Evolutionary conservation across 2,329 filamentous ascomycete species (phyloP).

Genomic region (Colletotrichum kahawae): DNA sequence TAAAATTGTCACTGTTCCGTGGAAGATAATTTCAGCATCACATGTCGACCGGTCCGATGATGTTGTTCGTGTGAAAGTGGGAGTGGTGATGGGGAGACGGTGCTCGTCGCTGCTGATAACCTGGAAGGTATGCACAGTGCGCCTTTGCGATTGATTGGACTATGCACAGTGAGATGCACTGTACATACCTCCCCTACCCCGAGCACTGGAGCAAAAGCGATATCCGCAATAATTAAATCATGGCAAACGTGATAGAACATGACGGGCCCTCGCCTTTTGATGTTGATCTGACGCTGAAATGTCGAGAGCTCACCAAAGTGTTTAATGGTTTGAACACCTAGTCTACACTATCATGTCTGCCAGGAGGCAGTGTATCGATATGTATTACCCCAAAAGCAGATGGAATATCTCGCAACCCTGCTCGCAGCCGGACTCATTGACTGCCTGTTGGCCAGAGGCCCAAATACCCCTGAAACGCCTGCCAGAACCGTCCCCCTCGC

Average conservation of each 20-base stretch:
- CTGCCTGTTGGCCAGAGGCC: slow-evolving; percentile 11
- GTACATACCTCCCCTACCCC: background rate
- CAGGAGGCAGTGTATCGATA: background rate
- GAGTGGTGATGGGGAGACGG: background rate
- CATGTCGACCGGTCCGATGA: background rate
- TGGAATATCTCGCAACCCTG: slow-evolving; percentile 15
- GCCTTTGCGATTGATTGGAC: too few relatives aligned
- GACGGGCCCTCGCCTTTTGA: background rate
- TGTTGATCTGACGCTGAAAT: background rate
- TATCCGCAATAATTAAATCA: background rate
- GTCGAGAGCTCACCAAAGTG: background rate
- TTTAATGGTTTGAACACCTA: background rate
- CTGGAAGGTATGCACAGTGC: background rate
- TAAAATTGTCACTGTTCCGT: background rate
- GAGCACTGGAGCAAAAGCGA: background rate
- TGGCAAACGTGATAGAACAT: too few relatives aligned
- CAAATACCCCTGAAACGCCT: slow-evolving; percentile 17
- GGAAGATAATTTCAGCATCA: background rate
- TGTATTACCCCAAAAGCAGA: slow-evolving; percentile 15
- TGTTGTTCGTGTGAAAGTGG: background rate
- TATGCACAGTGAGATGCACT: fast-evolving
- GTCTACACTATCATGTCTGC: background rate
- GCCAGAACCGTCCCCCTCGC: background rate
- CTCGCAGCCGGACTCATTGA: slow-evolving; percentile 19
- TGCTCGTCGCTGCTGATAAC: background rate